Conservation (phyloP, 2,329 filamentous ascomycete genomes). For the Colletotrichum lentis region DNA sequence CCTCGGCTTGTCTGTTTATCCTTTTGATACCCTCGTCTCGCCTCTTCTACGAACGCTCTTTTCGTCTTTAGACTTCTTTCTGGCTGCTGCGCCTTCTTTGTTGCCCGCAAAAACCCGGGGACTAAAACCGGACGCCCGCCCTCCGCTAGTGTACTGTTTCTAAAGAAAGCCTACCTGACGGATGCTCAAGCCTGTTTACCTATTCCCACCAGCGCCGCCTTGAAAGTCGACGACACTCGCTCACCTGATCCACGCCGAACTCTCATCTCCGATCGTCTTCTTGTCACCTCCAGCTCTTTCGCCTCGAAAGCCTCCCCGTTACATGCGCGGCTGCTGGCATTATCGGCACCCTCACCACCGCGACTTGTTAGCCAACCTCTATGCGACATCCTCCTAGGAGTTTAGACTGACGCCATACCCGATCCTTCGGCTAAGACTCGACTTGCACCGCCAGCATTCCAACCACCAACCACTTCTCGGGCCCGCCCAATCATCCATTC, state of each 20-base stretch:
- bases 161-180: slow-evolving; percentile 22
- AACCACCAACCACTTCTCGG: slow-evolving; percentile 34
- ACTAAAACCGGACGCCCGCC: slow-evolving; percentile 29
- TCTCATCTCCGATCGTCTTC: neutral
- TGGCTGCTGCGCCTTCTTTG: slow-evolving; percentile 34
- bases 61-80: slow-evolving; percentile 26
- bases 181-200: slow-evolving; percentile 14
- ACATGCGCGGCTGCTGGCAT: slow-evolving; percentile 35
- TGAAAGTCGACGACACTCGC: slow-evolving; percentile 28
- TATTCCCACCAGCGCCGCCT: slow-evolving; percentile 2
- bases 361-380: slow-evolving; percentile 29
- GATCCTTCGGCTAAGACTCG: slow-evolving; percentile 39
- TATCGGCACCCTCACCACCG: slow-evolving; percentile 34
- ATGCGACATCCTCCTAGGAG: slow-evolving; percentile 19
- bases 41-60: slow-evolving; percentile 23
- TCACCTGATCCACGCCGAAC: slow-evolving; percentile 7
- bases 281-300: neutral
- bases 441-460: slow-evolving; percentile 34
- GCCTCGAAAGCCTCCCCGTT: neutral
- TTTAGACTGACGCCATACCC: slow-evolving; percentile 40
- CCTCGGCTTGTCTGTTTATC: neutral
- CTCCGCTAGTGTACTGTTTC: slow-evolving; percentile 28
- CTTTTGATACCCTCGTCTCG: slow-evolving; percentile 11
- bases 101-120: slow-evolving; percentile 19
- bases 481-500: slow-evolving; percentile 9